A percentile compares a stretch with the other conserved stretches of the same genome.
Evolutionary conservation across 352 stramenopile genomes (phyloP).

Genomic region (Phytopythium chamaehyphon): DNA sequence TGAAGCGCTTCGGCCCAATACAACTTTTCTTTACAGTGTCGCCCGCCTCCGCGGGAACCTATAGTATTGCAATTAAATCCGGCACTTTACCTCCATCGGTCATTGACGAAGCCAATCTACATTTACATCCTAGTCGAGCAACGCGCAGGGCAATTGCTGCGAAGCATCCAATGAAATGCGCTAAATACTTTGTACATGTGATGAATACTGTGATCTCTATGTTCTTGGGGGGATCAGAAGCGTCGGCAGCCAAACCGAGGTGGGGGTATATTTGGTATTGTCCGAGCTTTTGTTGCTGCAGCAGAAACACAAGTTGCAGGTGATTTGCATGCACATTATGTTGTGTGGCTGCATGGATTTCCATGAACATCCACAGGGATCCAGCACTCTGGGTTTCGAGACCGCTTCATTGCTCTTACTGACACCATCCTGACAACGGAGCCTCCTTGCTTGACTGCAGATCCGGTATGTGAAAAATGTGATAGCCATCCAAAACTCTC

Average conservation of each 20-base stretch:
- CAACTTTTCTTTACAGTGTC: conserved; percentile 25
- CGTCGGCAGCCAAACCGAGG: background rate
- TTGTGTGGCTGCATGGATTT: conserved; percentile 22
- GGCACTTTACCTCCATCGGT: background rate
- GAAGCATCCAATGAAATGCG: conserved; percentile 14
- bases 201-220: conserved; percentile 12
- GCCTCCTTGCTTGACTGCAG: background rate
- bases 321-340: conserved; percentile 22
- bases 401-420: background rate
- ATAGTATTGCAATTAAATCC: conserved; percentile 11
- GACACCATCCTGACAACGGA: conserved; percentile 3
- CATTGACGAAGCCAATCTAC: conserved; percentile 7
- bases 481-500: background rate
- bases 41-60: conserved; percentile 15
- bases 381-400: background rate
- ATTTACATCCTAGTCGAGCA: conserved; percentile 10
- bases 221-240: conserved; percentile 11
- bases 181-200: conserved; percentile 15
- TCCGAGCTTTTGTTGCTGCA: conserved; percentile 15
- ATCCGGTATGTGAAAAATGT: background rate
- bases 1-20: conserved; percentile 17
- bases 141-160: conserved; percentile 11
- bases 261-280: conserved; percentile 20
- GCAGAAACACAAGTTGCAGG: conserved; percentile 22
- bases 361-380: conserved; percentile 5